Evolutionary conservation across 2,329 filamentous ascomycete genomes (phyloP).

Genomic region (Neonectria hederae): DNA sequence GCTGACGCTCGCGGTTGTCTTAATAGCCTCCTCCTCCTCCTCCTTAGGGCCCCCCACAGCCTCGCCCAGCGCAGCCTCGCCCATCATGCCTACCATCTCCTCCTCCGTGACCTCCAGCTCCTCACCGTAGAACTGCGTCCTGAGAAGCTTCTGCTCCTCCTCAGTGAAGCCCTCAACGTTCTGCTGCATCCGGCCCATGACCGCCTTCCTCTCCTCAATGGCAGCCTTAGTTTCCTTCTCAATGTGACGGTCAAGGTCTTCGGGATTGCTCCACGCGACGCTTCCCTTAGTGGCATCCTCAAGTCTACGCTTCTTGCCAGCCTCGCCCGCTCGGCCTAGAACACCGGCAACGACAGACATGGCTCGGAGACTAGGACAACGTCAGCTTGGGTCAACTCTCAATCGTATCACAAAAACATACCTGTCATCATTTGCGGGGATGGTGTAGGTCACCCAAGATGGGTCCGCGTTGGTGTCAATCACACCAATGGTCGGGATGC

Average conservation of each 20-base stretch:
- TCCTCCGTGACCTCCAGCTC: conserved; percentile 48
- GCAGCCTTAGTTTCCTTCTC: conserved; percentile 44
- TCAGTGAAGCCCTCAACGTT: conserved; percentile 50
- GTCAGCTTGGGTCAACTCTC: conserved; percentile 36
- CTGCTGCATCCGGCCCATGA: conserved; percentile 49
- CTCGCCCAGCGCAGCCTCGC: conserved; percentile 35
- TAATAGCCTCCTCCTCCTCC: conserved; percentile 11
- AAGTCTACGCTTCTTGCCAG: conserved; percentile 75
- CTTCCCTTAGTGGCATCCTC: conserved; percentile 68
- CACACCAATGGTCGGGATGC: conserved; percentile 92
- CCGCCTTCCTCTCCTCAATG: conserved; percentile 46
- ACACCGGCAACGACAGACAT: conserved; percentile 85
- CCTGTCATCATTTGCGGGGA: conserved; percentile 97
- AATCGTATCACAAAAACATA: conserved; percentile 48
- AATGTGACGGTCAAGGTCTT: conserved; percentile 55
- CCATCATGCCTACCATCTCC: conserved; percentile 49
- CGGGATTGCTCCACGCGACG: conserved; percentile 68
- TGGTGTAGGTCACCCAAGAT: conserved; percentile 94
- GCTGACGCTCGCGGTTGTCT: conserved; percentile 10
- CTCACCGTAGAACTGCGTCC: conserved; percentile 38
- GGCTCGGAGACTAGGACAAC: conserved; percentile 73
- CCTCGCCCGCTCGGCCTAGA: conserved; percentile 83
- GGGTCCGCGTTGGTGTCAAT: conserved; percentile 95
- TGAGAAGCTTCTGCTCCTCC: conserved; percentile 50
- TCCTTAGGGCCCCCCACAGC: conserved; percentile 17